phyloP scores from a whole-genome alignment of 768 basidiomycete species.

The Heimioporus sp. region DNA sequence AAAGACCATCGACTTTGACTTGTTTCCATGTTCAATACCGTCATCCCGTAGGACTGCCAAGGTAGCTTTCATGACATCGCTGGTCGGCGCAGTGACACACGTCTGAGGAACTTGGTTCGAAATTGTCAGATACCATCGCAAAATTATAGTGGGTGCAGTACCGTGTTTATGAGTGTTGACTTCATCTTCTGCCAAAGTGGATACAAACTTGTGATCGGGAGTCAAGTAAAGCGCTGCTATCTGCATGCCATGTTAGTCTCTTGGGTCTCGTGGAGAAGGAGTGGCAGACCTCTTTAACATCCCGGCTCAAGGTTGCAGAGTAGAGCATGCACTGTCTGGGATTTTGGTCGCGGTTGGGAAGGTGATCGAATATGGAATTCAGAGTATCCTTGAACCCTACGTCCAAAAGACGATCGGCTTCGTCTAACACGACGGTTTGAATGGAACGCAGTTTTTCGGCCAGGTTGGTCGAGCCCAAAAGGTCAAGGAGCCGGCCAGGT shows the following conservation, averaged over 20 bases:
- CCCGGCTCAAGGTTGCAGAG: slow-evolving; percentile 73
- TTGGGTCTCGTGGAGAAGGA: background rate
- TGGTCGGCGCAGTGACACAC: slow-evolving; percentile 40
- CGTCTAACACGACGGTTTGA: slow-evolving; percentile 59
- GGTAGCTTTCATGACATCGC: slow-evolving; percentile 40
- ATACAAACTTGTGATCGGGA: slow-evolving; percentile 44
- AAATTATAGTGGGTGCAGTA: slow-evolving; percentile 10
- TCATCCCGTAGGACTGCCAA: slow-evolving; percentile 41
- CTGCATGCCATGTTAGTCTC: slow-evolving; percentile 7
- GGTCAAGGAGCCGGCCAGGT: slow-evolving; percentile 73
- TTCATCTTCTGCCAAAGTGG: slow-evolving; percentile 57
- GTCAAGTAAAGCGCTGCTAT: slow-evolving; percentile 28
- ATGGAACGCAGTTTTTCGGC: slow-evolving; percentile 36
- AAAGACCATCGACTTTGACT: slow-evolving; percentile 56
- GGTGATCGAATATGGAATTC: slow-evolving; percentile 53
- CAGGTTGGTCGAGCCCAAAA: slow-evolving; percentile 49
- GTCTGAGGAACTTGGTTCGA: slow-evolving; percentile 45
- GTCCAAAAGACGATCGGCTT: slow-evolving; percentile 74
- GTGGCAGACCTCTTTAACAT: slow-evolving; percentile 50
- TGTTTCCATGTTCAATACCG: slow-evolving; percentile 21
- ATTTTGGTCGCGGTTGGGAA: slow-evolving; percentile 45
- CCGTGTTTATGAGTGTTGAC: slow-evolving; percentile 63
- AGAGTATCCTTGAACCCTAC: slow-evolving; percentile 69
- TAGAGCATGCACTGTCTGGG: slow-evolving; percentile 68
- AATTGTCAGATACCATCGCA: background rate